These are phyloP conservation scores for Henckelia pumila DNA, from an alignment of 257 asterid species.

Conservation along the genomic window DNA sequence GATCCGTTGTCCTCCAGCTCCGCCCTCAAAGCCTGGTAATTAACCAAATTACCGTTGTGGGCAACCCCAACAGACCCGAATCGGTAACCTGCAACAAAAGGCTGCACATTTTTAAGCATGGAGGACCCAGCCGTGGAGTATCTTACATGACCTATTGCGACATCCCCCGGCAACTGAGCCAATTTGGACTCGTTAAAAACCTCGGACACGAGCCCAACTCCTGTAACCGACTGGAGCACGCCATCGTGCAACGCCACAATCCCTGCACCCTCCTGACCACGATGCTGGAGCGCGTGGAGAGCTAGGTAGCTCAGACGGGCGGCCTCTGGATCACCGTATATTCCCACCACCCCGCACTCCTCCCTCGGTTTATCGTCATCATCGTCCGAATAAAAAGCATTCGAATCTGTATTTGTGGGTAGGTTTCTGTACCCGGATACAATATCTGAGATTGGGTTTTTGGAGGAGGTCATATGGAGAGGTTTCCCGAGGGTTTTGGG, in stretches of 20 bases:
- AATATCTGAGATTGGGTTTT: constrained; percentile 51
- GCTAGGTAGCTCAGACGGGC: constrained; percentile 79
- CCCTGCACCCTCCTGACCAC: constrained; percentile 97
- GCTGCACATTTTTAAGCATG: constrained; percentile 94
- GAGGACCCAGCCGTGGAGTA: constrained; percentile 92
- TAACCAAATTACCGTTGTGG: constrained; percentile 91
- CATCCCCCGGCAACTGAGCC: constrained; percentile 64
- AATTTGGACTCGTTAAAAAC: constrained; percentile 76
- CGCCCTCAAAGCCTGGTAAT: constrained; percentile 67
- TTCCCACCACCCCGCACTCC: constrained; percentile 94
- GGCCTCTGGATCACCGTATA: constrained; percentile 89
- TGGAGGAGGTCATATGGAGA: constrained; percentile 38
- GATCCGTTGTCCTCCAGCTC: constrained; percentile 85
- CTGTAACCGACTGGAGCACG: constrained; percentile 71
- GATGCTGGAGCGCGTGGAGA: constrained; percentile 91
- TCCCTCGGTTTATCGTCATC: constrained; percentile 74
- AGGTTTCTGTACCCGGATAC: constrained; percentile 21
- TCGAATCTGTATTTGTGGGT: background rate
- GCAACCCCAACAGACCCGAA: constrained; percentile 95
- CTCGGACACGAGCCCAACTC: constrained; percentile 84
- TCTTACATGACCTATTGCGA: constrained; percentile 93
- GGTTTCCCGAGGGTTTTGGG: constrained; percentile 34
- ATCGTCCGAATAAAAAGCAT: constrained; percentile 10
- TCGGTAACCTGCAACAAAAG: constrained; percentile 83
- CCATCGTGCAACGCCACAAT: constrained; percentile 68